Evolutionary conservation across 2,329 filamentous ascomycete species (phyloP).

Genomic region (Cladosporium oxysporum): DNA sequence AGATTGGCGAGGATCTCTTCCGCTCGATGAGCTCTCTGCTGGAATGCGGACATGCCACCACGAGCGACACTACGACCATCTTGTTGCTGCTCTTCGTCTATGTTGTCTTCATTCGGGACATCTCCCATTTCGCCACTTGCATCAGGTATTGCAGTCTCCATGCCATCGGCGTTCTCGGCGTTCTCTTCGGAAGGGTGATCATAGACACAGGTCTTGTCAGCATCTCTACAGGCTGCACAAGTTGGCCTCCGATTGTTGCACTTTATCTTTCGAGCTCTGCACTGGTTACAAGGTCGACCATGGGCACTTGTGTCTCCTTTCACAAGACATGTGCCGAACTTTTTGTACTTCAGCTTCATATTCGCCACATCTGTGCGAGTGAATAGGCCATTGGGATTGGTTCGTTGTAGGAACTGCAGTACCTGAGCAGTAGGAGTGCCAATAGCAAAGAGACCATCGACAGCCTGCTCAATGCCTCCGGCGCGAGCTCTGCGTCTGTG

Average conservation of each 20-base stretch:
- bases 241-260: conserved; percentile 32
- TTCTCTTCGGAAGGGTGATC: neutral
- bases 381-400: conserved; percentile 37
- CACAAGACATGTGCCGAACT: conserved; percentile 35
- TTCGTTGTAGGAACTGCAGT: conserved; percentile 35
- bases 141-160: neutral
- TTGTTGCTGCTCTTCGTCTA: neutral
- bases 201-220: conserved; percentile 29
- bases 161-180: neutral
- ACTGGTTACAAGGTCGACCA: conserved; percentile 29
- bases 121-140: neutral
- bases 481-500: conserved; percentile 35
- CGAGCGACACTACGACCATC: neutral
- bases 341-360: conserved; percentile 39
- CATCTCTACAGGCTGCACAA: conserved; percentile 30
- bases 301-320: conserved; percentile 20
- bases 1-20: conserved; percentile 26
- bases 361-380: conserved; percentile 39
- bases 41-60: conserved; percentile 4
- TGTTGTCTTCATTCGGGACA: neutral
- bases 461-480: conserved; percentile 35
- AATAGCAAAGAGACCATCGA: conserved; percentile 37
- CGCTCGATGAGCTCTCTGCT: conserved; percentile 11
- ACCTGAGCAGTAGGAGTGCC: conserved; percentile 36
- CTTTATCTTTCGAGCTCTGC: conserved; percentile 32